Conservation (phyloP, 1,284 basidiomycete species). For the Ustilago esculenta region DNA sequence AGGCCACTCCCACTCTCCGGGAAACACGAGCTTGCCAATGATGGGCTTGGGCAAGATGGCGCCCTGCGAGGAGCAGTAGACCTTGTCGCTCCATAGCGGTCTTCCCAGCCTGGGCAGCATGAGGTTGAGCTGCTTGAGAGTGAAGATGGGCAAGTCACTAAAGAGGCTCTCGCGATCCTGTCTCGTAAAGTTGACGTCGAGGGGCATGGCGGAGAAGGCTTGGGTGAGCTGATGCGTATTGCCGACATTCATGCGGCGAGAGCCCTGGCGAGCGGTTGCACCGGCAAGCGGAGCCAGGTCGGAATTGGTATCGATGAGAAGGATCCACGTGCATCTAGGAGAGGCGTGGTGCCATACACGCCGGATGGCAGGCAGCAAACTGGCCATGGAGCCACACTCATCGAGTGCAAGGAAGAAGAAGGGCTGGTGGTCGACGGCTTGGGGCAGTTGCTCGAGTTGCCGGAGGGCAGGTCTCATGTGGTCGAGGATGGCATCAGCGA, state of each 20-base stretch:
- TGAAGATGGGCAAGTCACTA: not conserved
- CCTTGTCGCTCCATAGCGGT: conserved; percentile 1
- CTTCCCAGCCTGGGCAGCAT: conserved; percentile 1
- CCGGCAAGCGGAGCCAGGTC: not conserved
- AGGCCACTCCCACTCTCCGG: too few relatives aligned
- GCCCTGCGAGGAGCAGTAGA: not conserved
- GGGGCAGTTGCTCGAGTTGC: too few relatives aligned
- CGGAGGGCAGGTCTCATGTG: too few relatives aligned
- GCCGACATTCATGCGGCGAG: not conserved
- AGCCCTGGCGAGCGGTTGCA: not conserved
- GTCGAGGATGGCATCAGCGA: too few relatives aligned
- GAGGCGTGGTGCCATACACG: too few relatives aligned
- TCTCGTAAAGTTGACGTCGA: conserved; percentile 1
- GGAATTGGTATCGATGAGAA: not conserved
- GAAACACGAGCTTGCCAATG: not conserved
- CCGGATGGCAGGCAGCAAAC: too few relatives aligned
- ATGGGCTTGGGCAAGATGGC: not conserved
- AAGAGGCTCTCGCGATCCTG: not conserved
- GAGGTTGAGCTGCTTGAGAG: not conserved
- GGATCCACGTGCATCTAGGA: too few relatives aligned
- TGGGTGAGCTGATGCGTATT: not conserved
- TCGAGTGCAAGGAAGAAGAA: too few relatives aligned
- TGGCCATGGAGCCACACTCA: too few relatives aligned
- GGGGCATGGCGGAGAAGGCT: not conserved
- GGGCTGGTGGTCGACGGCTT: too few relatives aligned